Evolutionary conservation across 1,139 yeast species (phyloP).

Genomic region (Sugiyamaella grinbergsii): DNA sequence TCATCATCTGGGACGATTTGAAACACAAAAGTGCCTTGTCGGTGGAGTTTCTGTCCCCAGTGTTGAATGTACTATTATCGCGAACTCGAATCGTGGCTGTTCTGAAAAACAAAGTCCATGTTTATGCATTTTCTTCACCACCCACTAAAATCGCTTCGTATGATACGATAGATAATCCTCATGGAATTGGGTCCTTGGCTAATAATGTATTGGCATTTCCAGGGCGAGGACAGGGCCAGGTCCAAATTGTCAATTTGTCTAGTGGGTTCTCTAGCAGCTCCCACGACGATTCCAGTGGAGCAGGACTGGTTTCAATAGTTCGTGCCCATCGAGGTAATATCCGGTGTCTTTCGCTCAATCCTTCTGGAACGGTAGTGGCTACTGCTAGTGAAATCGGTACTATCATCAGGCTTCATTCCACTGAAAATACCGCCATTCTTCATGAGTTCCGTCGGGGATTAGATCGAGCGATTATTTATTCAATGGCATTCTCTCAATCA

Average conservation of each 20-base stretch:
- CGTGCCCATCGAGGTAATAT: slow-evolving; percentile 81
- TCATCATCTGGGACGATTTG: slow-evolving; percentile 86
- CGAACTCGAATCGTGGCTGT: slow-evolving; percentile 76
- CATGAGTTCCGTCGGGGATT: slow-evolving; percentile 87
- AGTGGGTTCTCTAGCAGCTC: slow-evolving; percentile 4
- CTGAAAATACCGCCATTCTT: slow-evolving; percentile 68
- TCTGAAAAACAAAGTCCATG: slow-evolving; percentile 63
- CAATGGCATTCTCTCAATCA: slow-evolving; percentile 80
- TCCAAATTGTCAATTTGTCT: slow-evolving; percentile 70
- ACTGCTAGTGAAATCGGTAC: slow-evolving; percentile 91
- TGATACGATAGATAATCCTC: slow-evolving; percentile 69
- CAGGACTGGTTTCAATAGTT: slow-evolving; percentile 62
- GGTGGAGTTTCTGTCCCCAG: slow-evolving; percentile 73
- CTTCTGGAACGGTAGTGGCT: slow-evolving; percentile 78
- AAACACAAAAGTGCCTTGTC: slow-evolving; percentile 74
- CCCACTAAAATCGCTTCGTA: slow-evolving; percentile 70
- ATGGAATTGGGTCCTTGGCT: slow-evolving; percentile 66
- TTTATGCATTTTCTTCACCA: slow-evolving; percentile 79
- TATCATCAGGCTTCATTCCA: slow-evolving; percentile 74
- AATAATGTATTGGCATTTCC: slow-evolving; percentile 71
- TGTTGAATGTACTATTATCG: slow-evolving; percentile 71
- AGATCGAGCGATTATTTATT: slow-evolving; percentile 77
- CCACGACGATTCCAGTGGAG: slow-evolving; percentile 19
- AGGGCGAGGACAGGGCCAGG: slow-evolving; percentile 61
- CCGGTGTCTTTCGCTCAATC: slow-evolving; percentile 66